Evolutionary conservation across 2,329 filamentous ascomycete genomes (phyloP), one percentile per base, ranked within the genome.

Genomic region (Paecilomyces niveus): DNA sequence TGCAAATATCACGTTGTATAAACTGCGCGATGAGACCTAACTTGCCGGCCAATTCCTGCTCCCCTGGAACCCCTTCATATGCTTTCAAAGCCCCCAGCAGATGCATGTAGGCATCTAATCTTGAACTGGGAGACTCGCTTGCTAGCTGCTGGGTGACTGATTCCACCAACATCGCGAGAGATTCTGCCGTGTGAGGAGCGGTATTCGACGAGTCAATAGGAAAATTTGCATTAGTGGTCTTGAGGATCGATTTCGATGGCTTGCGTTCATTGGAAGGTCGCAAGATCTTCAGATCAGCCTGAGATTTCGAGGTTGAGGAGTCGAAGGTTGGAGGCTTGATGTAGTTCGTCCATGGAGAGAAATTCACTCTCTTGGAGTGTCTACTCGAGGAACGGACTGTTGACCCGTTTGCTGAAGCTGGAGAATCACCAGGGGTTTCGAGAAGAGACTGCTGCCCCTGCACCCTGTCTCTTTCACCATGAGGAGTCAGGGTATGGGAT

Each of bases 21-120:
- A 92, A 96, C 60, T 91, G 88, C 64, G 85, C 85, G 59, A 97
- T 82, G 2, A 90, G 76, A 10, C 83, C 81, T 80, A 97, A 88
- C 72, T 94, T 95, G 55, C 85, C 83, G 58, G 85, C 83, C 57
- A 96, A 79, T 10, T 86, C 86, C 58, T 88, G 84, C 35, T 85
- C 79, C 64, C 94, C 88, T 0, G 92, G 92, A 13, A 95, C 77
- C 64, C 90, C 89, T 62, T 92, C 90, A 58, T 93, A 96, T 5
- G 88, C 83, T 70, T 90, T 89, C 65, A 97, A 78, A 3, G 88
- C 86, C 33, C 86, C 83, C 32, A 88, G 85, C 52, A 99, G 79
- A 67, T 89, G 89, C 70, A 87, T 86, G 68, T 99, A 97, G 54
- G 92, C 90, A 75, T 99, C 94, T 32, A 94, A 75, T 64, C 88